These are phyloP conservation scores for Epichloe coenophiala DNA, from an alignment of 2,329 filamentous ascomycete genomes.

Conservation along the genomic window DNA sequence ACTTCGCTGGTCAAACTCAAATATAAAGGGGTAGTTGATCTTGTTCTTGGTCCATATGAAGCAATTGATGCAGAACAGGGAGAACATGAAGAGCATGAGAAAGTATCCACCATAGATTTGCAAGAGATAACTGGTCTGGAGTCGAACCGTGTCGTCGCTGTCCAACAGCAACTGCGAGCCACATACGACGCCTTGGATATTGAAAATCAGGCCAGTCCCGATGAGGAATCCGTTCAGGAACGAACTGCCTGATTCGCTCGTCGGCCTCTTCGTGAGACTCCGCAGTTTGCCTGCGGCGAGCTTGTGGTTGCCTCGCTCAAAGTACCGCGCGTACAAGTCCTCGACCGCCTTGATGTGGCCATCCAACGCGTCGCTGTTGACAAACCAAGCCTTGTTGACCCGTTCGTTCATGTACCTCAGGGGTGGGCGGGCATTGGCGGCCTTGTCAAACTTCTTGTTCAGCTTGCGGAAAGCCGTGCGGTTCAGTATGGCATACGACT, in stretches of 20 bases:
- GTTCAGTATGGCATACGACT: slow-evolving; percentile 82
- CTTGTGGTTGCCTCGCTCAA: slow-evolving; percentile 87
- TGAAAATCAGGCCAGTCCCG: slow-evolving; percentile 53
- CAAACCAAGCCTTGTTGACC: slow-evolving; percentile 83
- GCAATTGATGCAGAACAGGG: slow-evolving; percentile 77
- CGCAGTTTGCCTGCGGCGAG: slow-evolving; percentile 79
- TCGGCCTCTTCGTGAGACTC: slow-evolving; percentile 47
- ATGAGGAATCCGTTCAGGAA: slow-evolving; percentile 54
- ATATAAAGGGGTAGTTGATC: slow-evolving; percentile 94
- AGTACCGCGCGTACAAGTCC: slow-evolving; percentile 87
- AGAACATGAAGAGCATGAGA: slow-evolving; percentile 63
- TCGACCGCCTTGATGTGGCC: slow-evolving; percentile 69
- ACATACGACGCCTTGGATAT: slow-evolving; percentile 51
- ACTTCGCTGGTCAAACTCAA: slow-evolving; percentile 84
- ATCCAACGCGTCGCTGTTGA: slow-evolving; percentile 75
- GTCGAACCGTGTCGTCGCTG: slow-evolving; percentile 31
- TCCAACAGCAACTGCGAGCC: slow-evolving; percentile 39
- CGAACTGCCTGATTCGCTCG: slow-evolving; percentile 41
- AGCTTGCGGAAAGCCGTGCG: slow-evolving; percentile 91
- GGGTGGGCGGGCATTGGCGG: slow-evolving; percentile 61
- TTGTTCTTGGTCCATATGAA: slow-evolving; percentile 70
- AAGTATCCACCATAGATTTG: slow-evolving; percentile 94
- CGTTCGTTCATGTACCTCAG: slow-evolving; percentile 81
- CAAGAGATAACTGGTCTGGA: slow-evolving; percentile 54
- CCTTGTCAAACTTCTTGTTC: slow-evolving; percentile 98